Evolutionary conservation across 768 basidiomycete genomes (phyloP), one percentile per base, ranked within the genome.

Genomic region (Ramaria rubella): DNA sequence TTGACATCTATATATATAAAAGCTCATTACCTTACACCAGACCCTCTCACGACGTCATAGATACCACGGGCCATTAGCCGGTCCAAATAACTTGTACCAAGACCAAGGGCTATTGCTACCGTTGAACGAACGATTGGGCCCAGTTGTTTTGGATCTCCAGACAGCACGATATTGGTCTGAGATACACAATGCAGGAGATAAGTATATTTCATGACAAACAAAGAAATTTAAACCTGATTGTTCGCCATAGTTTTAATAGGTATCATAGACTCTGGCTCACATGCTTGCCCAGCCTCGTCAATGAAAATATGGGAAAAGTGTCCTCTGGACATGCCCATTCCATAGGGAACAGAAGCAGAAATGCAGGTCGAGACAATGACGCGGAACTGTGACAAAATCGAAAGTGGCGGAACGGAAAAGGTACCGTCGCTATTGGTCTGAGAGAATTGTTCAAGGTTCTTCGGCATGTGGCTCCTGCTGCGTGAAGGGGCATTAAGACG

Each of bases 201-300:
- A 54, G 17, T 42, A n/a, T 40, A 27, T 24, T n/a, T 17, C 23
- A 51, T 19, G 26, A 40, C 4, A 53, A 5, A 17, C 21, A 5
- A 46, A 46, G 38, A 36, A 38, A 23, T 38, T 11, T n/a, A 30
- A 21, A 54, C 52, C 52, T 33, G 14, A 12, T 62, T 50, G 55
- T 66, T 66, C 5, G 70, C 69, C 53, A 73, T 62, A 1, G 67
- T 63, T 53, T 62, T 60, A 34, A 75, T 67, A 0, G 71, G 62
- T 3, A 82, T 71, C 75, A 85, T 78, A 6, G 75, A 65, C 59
- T 81, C 78, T 0, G 83, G 81, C 60, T 86, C 83, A 38, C 75
- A 76, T 0, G 77, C 83, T 61, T 86, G 83, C 0, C 82, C 83
- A 5, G 81, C 83, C 58, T 86, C 83, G 60, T 86, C 83, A 38